Percentiles rank a stretch among this genome's conserved stretches.
Conservation (phyloP, 2,329 filamentous ascomycete species). For the Verticillium nonalfalfae region DNA sequence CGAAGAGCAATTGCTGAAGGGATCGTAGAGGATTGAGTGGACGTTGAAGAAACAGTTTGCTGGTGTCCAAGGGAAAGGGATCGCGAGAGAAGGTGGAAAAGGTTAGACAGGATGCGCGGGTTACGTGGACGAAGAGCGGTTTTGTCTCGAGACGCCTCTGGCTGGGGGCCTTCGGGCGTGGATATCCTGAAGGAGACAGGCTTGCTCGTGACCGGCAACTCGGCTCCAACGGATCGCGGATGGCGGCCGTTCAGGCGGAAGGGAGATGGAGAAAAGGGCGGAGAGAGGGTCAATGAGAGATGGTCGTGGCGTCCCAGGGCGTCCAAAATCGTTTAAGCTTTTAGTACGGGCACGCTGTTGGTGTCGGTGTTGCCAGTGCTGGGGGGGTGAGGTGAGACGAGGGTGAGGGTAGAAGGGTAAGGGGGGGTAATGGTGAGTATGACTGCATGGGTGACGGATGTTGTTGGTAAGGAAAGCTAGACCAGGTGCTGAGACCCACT, state of each 20-base stretch:
- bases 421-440: not conserved
- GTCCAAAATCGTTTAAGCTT: conserved; percentile 3
- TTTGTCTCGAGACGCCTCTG: not conserved
- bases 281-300: not conserved
- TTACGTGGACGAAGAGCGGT: not conserved
- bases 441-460: conserved; percentile 1
- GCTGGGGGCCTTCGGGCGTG: not conserved
- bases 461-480: not conserved
- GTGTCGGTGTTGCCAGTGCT: not conserved
- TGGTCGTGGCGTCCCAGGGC: not conserved
- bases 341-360: not conserved
- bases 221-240: not conserved
- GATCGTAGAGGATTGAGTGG: not conserved
- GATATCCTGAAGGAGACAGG: not conserved
- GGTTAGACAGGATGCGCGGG: not conserved
- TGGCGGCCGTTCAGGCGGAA: not conserved
- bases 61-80: not conserved
- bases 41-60: not conserved
- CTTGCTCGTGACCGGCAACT: not conserved
- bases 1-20: not conserved
- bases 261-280: not conserved
- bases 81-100: not conserved
- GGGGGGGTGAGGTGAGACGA: not conserved
- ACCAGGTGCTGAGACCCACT: not conserved
- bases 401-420: conserved; percentile 1